These are phyloP conservation scores for Anisodus tanguticus DNA, from an alignment of 257 asterid species.

Conservation along the genomic window DNA sequence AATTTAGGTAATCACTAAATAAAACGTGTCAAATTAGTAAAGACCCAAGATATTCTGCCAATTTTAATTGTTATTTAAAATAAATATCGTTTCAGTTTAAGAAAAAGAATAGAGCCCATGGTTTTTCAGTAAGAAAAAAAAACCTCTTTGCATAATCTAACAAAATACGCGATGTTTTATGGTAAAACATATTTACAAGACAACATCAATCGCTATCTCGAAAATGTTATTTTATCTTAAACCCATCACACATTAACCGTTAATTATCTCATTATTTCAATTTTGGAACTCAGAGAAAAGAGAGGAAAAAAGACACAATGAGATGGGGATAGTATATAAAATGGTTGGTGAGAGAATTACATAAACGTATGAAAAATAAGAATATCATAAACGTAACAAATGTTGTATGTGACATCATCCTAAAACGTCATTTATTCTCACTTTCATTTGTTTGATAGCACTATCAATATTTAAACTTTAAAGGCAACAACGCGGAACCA, in stretches of 20 bases:
- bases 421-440: neutral
- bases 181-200: neutral
- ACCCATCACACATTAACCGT: neutral
- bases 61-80: too few relatives aligned
- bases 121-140: neutral
- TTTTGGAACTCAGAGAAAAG: neutral
- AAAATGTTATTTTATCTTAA: neutral
- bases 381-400: neutral
- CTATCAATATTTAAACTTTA: neutral
- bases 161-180: neutral
- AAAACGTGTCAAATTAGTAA: too few relatives aligned
- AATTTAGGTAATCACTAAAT: too few relatives aligned
- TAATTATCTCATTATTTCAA: neutral
- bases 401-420: neutral
- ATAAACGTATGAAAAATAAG: neutral
- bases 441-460: neutral
- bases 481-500: slow-evolving; percentile 18
- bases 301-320: too few relatives aligned
- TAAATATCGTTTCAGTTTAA: neutral
- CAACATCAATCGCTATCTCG: neutral
- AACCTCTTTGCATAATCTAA: neutral
- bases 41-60: too few relatives aligned
- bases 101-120: neutral
- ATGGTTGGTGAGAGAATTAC: neutral
- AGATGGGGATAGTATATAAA: neutral